A percentile compares a stretch with the other conserved stretches of the same genome.
Evolutionary conservation across 169 alveolate genomes (phyloP).

Genomic region (Eimeria brunetti): DNA sequence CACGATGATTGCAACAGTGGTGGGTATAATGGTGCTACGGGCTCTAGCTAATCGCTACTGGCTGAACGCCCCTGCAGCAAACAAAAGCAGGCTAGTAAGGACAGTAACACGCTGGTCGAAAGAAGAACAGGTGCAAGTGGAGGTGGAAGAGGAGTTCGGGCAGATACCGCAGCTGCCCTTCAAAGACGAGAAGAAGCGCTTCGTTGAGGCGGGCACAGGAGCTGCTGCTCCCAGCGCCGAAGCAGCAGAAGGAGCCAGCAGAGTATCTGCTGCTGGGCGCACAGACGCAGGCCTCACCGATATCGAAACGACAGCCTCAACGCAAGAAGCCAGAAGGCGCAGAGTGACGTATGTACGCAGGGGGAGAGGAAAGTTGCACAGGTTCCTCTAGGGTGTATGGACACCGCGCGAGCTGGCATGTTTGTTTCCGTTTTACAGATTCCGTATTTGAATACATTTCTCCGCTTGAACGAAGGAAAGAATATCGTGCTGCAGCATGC

Average conservation of each 20-base stretch:
- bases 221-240: background rate
- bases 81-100: background rate
- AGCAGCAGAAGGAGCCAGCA: conserved; percentile 1
- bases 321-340: background rate
- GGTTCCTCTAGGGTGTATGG: background rate
- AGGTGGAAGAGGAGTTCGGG: conserved; percentile 24
- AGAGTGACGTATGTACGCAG: conserved; percentile 3
- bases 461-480: no score
- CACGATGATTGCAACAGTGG: conserved; percentile 5
- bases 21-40: conserved; percentile 1
- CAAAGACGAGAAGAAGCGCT: background rate
- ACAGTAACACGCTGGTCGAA: conserved; percentile 7
- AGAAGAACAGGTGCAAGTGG: conserved; percentile 2
- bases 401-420: background rate
- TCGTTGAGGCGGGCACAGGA: background rate
- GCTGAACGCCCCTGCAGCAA: background rate
- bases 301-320: conserved; percentile 22
- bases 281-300: conserved; percentile 43
- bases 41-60: background rate
- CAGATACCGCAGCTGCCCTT: conserved; percentile 5
- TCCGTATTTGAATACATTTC: no score
- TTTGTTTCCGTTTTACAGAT: no score
- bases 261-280: background rate
- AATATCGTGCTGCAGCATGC: no score
- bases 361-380: background rate